Base-by-base conservation (phyloP, 2,329 filamentous ascomycete genomes). In the Rhytidhysteron rufulum region DNA sequence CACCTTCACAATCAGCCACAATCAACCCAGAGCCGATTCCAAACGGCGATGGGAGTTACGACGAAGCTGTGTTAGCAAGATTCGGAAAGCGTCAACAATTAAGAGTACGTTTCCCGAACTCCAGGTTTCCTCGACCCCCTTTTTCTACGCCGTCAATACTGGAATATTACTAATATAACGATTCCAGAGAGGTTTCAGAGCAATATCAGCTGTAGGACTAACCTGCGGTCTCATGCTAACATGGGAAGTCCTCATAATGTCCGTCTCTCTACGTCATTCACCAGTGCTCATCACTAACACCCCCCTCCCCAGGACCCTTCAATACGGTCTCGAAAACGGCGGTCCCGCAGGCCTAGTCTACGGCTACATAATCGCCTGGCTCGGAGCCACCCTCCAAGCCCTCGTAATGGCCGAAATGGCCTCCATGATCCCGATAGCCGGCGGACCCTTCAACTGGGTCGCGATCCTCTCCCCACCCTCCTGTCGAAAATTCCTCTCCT, bases 401-500 rank as follows among this genome's bases (percentile, higher is more conserved):
- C 30, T 17, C 44, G 44, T 22, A 10, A 39, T 47, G 22, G 20
- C 16, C 13, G 48, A 51, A 29, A 46, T 57, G 43, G 54, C 44
- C 3, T 56, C 53, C 2, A 55, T 57, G 54, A 41, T 41, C 31
- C 57, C 51, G 5, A 52, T 48, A 3, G 45, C 49, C 11, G 55
- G 57, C 3, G 59, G 58, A 11, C 50, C 57, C 38, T 57, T 55
- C 36, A 39, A 47, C 43, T 55, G 36, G 55, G 61, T 66, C 8
- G 51, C 51, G 18, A 61, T 67, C 39, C 57, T 67, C 15, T 61
- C 63, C 4, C 66, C 66, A 3, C 45, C 41, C 9, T 46, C 42
- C 3, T 51, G 48, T n/a, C 56, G 63, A 34, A 63, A 65, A 38
- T 50, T 61, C 21, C 47, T 67, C n/a, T 63, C 60, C 42, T 69